Percentiles rank a stretch among this genome's conserved stretches.
Conservation (phyloP, 176 grass and related monocot genomes). For the Triticum dicoccoides region DNA sequence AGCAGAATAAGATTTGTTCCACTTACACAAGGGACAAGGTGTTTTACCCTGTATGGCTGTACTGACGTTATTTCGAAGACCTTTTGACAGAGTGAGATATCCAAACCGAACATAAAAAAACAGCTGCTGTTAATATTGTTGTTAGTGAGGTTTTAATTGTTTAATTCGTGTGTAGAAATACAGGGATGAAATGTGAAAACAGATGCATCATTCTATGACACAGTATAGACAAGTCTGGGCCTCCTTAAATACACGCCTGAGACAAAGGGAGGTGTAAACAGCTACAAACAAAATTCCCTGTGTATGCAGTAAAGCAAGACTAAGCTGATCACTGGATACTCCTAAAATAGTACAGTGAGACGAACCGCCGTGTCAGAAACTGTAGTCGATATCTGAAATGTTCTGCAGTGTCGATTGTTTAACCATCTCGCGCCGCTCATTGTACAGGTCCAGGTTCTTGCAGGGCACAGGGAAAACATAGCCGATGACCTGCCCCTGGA, state of each 20-base stretch:
- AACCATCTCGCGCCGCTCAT: slow-evolving; percentile 58
- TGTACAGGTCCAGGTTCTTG: slow-evolving; percentile 76
- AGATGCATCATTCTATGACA: neutral
- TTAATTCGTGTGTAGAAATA: slow-evolving; percentile 24
- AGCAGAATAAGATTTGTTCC: neutral
- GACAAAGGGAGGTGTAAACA: slow-evolving; percentile 16
- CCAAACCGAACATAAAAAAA: neutral
- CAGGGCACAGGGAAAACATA: slow-evolving; percentile 79
- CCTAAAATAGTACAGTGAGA: slow-evolving; percentile 32
- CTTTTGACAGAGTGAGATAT: neutral
- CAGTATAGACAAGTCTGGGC: slow-evolving; percentile 14
- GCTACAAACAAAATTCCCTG: slow-evolving; percentile 20
- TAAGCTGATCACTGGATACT: slow-evolving; percentile 22
- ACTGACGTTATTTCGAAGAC: neutral
- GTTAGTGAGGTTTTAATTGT: neutral
- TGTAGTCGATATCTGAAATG: slow-evolving; percentile 83
- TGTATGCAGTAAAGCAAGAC: slow-evolving; percentile 15
- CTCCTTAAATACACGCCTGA: slow-evolving; percentile 33
- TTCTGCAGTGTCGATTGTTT: slow-evolving; percentile 62
- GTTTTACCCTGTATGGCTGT: neutral
- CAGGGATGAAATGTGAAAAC: slow-evolving; percentile 1
- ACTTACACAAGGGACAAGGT: neutral
- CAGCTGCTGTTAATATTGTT: neutral
- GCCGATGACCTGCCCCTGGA: slow-evolving; percentile 75
- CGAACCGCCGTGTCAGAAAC: slow-evolving; percentile 50